Evolutionary conservation across 139 green algal genomes (phyloP).

Genomic region (Tetraselmis chui): DNA sequence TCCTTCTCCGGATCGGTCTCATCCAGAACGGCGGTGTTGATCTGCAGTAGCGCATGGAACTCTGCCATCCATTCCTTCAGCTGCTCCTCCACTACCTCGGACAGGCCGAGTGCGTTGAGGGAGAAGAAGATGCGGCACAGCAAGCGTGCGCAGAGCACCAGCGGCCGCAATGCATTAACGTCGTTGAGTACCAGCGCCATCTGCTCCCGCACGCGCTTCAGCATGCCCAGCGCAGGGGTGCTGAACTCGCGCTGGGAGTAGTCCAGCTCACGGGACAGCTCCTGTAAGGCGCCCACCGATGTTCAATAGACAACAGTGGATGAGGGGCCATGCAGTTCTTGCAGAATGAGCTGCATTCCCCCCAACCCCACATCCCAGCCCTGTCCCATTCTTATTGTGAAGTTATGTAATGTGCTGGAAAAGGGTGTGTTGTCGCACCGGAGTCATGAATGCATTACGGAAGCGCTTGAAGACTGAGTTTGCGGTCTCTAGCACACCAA

Average conservation of each 20-base stretch:
- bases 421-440: background rate
- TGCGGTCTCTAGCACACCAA: slow-evolving; percentile 79
- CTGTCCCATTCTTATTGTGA: no score
- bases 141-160: slow-evolving; percentile 62
- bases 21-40: slow-evolving; percentile 47
- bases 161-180: slow-evolving; percentile 34
- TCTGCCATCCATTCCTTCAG: slow-evolving; percentile 86
- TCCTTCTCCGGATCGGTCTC: slow-evolving; percentile 64
- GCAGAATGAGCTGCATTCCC: no score
- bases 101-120: slow-evolving; percentile 86
- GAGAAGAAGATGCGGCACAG: slow-evolving; percentile 85
- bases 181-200: slow-evolving; percentile 22
- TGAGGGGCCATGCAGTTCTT: no score
- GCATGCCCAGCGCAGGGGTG: slow-evolving; percentile 42
- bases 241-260: slow-evolving; percentile 74
- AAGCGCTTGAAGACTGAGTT: slow-evolving; percentile 97
- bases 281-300: no score
- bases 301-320: no score
- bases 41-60: slow-evolving; percentile 71
- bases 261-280: slow-evolving; percentile 51
- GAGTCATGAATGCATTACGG: slow-evolving; percentile 18
- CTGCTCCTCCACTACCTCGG: slow-evolving; percentile 82
- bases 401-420: no score
- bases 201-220: slow-evolving; percentile 29
- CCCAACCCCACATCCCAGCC: no score